phyloP scores from a whole-genome alignment of 2,329 filamentous ascomycete species.

The Mycocentrospora acerina region DNA sequence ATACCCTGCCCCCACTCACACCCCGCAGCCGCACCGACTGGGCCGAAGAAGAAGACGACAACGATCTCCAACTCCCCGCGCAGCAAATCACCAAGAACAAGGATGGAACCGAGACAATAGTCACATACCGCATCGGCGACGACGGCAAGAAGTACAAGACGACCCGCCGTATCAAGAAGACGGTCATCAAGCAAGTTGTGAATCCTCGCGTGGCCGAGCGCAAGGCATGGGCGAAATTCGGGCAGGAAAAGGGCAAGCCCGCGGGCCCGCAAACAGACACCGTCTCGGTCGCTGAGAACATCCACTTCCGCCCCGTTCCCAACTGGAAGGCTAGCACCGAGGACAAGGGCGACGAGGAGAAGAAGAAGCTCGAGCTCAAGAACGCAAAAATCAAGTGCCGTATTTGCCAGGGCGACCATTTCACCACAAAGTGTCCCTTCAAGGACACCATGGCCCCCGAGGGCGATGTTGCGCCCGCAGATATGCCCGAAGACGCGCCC shows the following conservation, averaged over 20 bases:
- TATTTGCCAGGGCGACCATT: conserved; percentile 98
- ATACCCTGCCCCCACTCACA: conserved; percentile 6
- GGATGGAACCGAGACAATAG: conserved; percentile 95
- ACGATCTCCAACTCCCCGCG: conserved; percentile 80
- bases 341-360: conserved; percentile 73
- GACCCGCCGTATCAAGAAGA: conserved; percentile 91
- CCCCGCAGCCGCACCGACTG: conserved; percentile 68
- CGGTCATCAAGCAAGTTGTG: conserved; percentile 86
- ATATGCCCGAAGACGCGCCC: conserved; percentile 50
- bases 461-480: conserved; percentile 50
- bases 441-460: conserved; percentile 98
- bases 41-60: conserved; percentile 86
- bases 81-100: conserved; percentile 93
- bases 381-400: conserved; percentile 99
- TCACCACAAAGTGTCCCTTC: conserved; percentile 98
- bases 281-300: conserved; percentile 94
- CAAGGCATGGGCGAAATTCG: conserved; percentile 91
- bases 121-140: conserved; percentile 88
- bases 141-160: conserved; percentile 96
- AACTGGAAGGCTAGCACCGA: conserved; percentile 92
- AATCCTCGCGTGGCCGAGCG: conserved; percentile 97
- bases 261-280: conserved; percentile 84
- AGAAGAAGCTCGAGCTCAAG: conserved; percentile 72
- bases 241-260: conserved; percentile 80
- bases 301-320: conserved; percentile 87